These are phyloP conservation scores for Solanum bulbocastanum DNA, from an alignment of 257 asterid genomes.

Conservation along the genomic window DNA sequence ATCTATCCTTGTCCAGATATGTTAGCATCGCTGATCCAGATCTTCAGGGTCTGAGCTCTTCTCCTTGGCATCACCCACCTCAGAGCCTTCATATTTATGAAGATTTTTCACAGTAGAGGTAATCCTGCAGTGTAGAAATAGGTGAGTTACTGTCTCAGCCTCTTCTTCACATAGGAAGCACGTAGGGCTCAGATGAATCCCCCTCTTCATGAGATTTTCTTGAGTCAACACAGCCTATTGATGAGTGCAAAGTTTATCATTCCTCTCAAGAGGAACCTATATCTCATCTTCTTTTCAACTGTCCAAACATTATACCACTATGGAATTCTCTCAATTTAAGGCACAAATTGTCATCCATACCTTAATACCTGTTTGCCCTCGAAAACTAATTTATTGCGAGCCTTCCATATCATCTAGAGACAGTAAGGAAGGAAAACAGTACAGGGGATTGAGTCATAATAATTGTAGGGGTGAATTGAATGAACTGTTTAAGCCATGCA, in stretches of 20 bases:
- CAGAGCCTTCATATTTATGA: not conserved
- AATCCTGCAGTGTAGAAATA: not conserved
- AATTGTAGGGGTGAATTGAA: not conserved
- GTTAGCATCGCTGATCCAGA: not conserved
- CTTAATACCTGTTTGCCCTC: not conserved
- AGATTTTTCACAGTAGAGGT: not conserved
- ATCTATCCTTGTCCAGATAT: not conserved
- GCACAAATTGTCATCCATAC: not conserved
- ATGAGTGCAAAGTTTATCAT: not conserved
- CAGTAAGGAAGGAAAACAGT: not conserved
- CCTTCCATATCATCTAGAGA: not conserved
- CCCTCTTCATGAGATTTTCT: not conserved
- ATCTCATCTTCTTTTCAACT: not conserved
- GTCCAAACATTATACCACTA: not conserved
- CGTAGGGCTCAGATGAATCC: not conserved
- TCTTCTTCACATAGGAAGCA: not conserved
- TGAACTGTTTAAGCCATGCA: not conserved
- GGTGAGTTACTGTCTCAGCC: not conserved
- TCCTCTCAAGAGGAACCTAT: not conserved
- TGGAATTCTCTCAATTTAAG: not conserved
- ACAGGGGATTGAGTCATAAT: not conserved
- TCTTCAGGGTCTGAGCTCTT: not conserved
- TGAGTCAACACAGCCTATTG: not conserved
- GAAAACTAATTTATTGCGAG: not conserved
- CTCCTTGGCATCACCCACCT: not conserved